These are phyloP conservation scores for Wickerhamomyces sp. DNA, from an alignment of 1,139 yeast genomes.

Conservation along the genomic window DNA sequence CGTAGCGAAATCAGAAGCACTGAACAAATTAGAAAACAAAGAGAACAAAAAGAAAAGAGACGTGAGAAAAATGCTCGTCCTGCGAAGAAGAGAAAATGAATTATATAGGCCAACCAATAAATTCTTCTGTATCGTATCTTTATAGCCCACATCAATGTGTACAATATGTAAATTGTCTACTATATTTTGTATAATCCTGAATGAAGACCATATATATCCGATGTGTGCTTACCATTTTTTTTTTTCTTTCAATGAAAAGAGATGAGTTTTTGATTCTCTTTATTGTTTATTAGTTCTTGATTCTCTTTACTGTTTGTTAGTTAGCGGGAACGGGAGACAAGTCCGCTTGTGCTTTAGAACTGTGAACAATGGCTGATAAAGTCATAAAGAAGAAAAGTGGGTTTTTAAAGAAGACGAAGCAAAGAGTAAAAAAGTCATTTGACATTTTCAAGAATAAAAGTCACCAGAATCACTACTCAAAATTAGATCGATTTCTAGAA, in stretches of 20 bases:
- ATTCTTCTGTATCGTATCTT: no score
- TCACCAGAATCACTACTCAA: conserved; percentile 21
- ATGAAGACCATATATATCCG: no score
- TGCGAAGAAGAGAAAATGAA: conserved; percentile 34
- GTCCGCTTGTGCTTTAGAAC: no score
- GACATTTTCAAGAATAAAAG: conserved; percentile 20
- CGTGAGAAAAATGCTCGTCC: conserved; percentile 89
- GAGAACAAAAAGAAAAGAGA: conserved; percentile 66
- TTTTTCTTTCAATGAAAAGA: no score
- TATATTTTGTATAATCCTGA: no score
- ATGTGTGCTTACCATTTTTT: no score
- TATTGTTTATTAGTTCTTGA: no score
- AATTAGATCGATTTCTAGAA: conserved; percentile 7
- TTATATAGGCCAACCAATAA: background rate
- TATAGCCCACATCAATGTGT: no score
- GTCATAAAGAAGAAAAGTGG: background rate
- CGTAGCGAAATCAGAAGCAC: conserved; percentile 61
- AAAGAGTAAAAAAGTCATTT: conserved; percentile 15
- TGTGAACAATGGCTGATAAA: background rate
- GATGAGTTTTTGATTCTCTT: no score
- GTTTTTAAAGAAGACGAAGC: conserved; percentile 1
- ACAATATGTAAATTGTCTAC: no score
- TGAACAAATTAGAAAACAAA: conserved; percentile 74
- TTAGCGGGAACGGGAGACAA: no score
- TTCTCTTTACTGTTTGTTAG: no score